Base-by-base conservation (phyloP, 2,329 filamentous ascomycete species). In the Aspergillus pseudonomiae region DNA sequence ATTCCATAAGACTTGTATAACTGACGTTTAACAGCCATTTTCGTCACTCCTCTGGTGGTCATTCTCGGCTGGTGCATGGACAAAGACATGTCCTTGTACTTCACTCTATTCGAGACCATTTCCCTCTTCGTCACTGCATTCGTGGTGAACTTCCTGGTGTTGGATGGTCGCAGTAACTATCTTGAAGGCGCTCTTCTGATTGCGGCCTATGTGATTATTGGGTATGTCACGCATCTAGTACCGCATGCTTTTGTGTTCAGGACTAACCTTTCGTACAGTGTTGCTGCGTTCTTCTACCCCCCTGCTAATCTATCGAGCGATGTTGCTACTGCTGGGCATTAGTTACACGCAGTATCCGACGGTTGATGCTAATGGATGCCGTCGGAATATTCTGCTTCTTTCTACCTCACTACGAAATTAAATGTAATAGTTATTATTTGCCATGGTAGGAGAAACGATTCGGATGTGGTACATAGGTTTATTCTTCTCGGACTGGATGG, bases 61-160 rank as follows among this genome's bases (percentile, higher is more conserved):
- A 85, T 94, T 43, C 86, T 94, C 41, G 91, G 91, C 60, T 94
- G 91, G 91, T 88, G 88, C 66, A 88, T 93, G 84, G 85, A 86
- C 65, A 88, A 89, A 65, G 83, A 88, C 1, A 94, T 94, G 85
- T 84, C 82, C 50, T 74, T 88, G 12, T 87, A 87, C 77, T 88
- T 88, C 71, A 87, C 86, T 63, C 78, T 87, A 21, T 88, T 88
- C 67, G 85, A 88, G 74, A 88, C 85, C 2, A 80, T 93, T 26
- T 89, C 91, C 46, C 81, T 96, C 46, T 96, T 96, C 70, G 91
- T 95, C 14, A 89, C 92, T 2, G 91, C 92, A 0, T 86, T 96
- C 48, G 84, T 96, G 39, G 91, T 94, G 63, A 96, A 96, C 75
- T 96, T 96, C 74, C 79, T 96, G 50, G 92, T 96, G 56, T 84